Evolutionary conservation across 176 grass and related monocot genomes (phyloP), one percentile per base, ranked within the genome.

Genomic region (Aegilops speltoides): DNA sequence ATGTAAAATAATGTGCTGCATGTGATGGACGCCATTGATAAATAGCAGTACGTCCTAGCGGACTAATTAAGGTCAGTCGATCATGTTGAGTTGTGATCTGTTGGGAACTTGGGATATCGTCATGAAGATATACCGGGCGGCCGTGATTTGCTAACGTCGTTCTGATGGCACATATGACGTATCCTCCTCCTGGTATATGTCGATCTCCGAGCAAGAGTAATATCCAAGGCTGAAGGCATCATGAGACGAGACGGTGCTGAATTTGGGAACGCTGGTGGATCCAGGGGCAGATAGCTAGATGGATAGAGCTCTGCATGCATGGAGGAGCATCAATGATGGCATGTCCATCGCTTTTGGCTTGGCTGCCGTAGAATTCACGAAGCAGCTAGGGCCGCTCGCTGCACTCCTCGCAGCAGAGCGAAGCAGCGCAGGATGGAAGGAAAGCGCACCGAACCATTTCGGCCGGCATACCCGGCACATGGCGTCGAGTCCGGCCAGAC

Each of bases 391-490:
- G 5, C n/a, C 22, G 48, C 45, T 60, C 61, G 7, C 56, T 82
- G 34, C 34, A 36, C 34, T 36, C 6, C 34, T 7, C 34, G 88
- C 72, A 64, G 52, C 17, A 20, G 52, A 56, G 52, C 0, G 4
- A 1, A 45, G 41, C 41, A 19, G 88, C 34, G 19, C 33, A 71
- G 50, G 4, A 48, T 5, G 45, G 67, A 38, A 9, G 37, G 37
- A 38, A 6, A 78, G 66, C 87, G 57, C 82, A 25, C 16, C 46
- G 83, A 72, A 86, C 79, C 79, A 90, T 83, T 90, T 25, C 73
- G 79, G 56, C 36, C 73, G 54, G 57, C 36, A 38, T 38, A 8
- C 36, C 19, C 22, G n/a, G 84, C 79, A 50, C 50, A 22, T n/a
- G 24, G 10, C n/a, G 61, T 1, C 6, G 1, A 4, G 3, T 11